Evolutionary conservation across 495 filamentous ascomycete species (phyloP).

Genomic region (Jackrogersella minutella): DNA sequence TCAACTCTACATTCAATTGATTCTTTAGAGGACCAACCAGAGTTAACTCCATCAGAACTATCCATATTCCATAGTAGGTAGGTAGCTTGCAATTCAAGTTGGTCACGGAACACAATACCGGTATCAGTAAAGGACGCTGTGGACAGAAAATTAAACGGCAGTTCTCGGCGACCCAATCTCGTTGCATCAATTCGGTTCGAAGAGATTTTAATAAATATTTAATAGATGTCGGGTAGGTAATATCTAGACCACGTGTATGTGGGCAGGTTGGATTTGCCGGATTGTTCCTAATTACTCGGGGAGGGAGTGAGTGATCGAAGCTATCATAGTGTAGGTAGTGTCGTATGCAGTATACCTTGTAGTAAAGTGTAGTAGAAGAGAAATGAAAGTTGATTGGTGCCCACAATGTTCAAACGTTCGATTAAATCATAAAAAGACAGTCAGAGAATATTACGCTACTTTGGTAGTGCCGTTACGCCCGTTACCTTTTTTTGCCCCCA

Average conservation of each 20-base stretch:
- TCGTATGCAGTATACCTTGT: too few relatives aligned
- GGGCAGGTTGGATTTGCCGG: neutral
- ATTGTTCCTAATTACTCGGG: neutral
- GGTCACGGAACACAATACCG: too few relatives aligned
- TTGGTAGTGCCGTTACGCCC: constrained; percentile 21
- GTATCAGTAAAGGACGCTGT: neutral
- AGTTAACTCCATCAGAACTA: neutral
- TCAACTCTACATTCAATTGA: neutral
- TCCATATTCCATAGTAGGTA: neutral
- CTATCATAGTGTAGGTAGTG: too few relatives aligned
- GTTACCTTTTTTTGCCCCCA: neutral
- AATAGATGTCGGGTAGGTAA: too few relatives aligned
- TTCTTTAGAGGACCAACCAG: neutral
- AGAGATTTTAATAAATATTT: neutral
- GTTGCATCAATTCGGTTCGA: neutral
- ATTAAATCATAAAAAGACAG: constrained; percentile 21
- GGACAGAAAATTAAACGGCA: neutral
- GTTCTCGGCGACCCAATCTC: neutral
- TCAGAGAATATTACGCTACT: constrained; percentile 4
- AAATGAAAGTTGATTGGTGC: constrained; percentile 31
- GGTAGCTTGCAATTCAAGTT: neutral
- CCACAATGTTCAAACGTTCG: constrained; percentile 30
- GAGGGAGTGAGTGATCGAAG: too few relatives aligned
- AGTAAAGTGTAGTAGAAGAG: too few relatives aligned
- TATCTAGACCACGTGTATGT: neutral